Conservation (phyloP, 2,329 filamentous ascomycete species). For the Chrysoporthe austroafricana region DNA sequence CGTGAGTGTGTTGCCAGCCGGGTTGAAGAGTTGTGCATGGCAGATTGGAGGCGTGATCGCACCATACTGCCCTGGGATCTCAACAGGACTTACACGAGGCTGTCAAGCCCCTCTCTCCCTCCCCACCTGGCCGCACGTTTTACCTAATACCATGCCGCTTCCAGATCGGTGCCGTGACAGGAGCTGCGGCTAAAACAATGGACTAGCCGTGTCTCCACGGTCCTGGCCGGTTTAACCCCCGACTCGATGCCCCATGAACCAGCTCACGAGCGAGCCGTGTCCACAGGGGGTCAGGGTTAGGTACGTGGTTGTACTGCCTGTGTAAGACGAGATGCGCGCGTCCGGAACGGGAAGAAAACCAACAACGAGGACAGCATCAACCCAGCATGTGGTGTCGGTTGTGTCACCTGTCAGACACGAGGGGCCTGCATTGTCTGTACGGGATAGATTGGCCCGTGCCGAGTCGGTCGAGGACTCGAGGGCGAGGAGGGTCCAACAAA, state of each 20-base stretch:
- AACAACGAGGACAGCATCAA: not conserved
- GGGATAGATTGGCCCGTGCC: not conserved
- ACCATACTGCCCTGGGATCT: not conserved
- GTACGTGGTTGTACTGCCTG: not conserved
- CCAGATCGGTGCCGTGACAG: not conserved
- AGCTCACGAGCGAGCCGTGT: not conserved
- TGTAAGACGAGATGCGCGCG: not conserved
- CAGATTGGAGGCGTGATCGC: not conserved
- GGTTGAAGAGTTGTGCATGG: not conserved
- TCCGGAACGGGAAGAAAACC: not conserved
- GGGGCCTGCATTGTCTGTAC: not conserved
- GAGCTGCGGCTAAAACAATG: not conserved
- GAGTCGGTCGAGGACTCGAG: not conserved
- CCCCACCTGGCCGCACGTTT: not conserved
- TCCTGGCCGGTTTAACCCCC: conserved; percentile 4
- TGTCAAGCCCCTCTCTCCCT: not conserved
- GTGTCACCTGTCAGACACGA: not conserved
- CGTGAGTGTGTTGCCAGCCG: not conserved
- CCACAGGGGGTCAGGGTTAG: not conserved
- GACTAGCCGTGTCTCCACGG: not conserved
- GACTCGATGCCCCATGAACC: not conserved
- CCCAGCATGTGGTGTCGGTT: not conserved
- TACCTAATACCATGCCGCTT: conserved; percentile 10
- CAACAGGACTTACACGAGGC: not conserved
- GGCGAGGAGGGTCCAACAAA: not conserved